Percentiles rank a stretch among this genome's conserved stretches.
phyloP scores from a whole-genome alignment of 2,329 filamentous ascomycete species.

The Malbranchea cinnamomea region DNA sequence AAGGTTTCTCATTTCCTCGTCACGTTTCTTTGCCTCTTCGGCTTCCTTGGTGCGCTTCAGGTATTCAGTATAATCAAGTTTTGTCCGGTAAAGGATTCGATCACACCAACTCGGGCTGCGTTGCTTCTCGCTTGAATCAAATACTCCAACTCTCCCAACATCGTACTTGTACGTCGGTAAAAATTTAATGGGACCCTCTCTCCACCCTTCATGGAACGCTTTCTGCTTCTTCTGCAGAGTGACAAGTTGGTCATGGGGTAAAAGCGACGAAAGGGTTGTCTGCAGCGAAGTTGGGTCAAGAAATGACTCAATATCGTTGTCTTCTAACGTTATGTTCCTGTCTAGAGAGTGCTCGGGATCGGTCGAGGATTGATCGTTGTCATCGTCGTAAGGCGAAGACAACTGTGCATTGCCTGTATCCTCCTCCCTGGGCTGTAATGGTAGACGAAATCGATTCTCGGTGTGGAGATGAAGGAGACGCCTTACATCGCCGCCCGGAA shows the following conservation, averaged over 20 bases:
- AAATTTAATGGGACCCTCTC: constrained; percentile 75
- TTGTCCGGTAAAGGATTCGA: constrained; percentile 73
- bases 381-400: constrained; percentile 6
- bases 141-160: constrained; percentile 76
- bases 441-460: constrained; percentile 7
- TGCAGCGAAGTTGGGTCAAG: constrained; percentile 76
- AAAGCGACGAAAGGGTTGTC: constrained; percentile 70
- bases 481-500: constrained; percentile 82
- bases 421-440: constrained; percentile 10
- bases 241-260: constrained; percentile 78
- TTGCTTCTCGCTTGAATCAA: constrained; percentile 90
- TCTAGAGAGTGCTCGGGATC: constrained; percentile 6
- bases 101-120: constrained; percentile 95
- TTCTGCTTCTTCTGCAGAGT: constrained; percentile 60
- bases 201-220: constrained; percentile 82
- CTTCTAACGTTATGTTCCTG: constrained; percentile 17
- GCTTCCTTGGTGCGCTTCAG: constrained; percentile 49
- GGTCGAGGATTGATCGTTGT: constrained; percentile 5
- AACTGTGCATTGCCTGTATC: constrained; percentile 7
- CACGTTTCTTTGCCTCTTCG: constrained; percentile 51
- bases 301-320: constrained; percentile 54
- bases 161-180: constrained; percentile 97
- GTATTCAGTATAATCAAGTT: constrained; percentile 51
- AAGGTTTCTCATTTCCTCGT: constrained; percentile 71
- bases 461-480: constrained; percentile 63